Evolutionary conservation across 164 flowering plant genomes (phyloP), one percentile per base, ranked within the genome.

Genomic region (Dillenia suffruticosa): DNA sequence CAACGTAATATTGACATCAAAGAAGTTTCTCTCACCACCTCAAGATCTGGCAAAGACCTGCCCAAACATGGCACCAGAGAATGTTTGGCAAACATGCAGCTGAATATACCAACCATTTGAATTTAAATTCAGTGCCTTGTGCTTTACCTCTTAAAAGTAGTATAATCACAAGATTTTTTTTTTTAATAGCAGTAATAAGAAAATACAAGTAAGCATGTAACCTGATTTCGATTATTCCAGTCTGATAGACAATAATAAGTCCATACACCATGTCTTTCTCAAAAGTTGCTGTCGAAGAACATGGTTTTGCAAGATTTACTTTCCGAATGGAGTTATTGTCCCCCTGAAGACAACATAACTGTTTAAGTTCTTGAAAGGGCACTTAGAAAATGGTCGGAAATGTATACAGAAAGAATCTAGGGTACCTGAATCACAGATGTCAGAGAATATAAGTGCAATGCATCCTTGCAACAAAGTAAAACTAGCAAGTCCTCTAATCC

Each of bases 31-130:
- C 71, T 77, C 63, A 86, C 67, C 58, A 85, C 76, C 62, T 82
- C 82, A 65, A 89, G 78, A 66, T 80, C 76, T 59, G 86, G 90
- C 60, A 92, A 75, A 51, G 96, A 89, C 83, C 98, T 92, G 77
- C 43, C 32, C 60, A 69, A 56, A 45, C 51, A 72, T 15, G 63
- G 32, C 22, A 19, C 1, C 22, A 19, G 22, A 19, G 22, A 19
- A 49, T 49, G 54, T 46, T 49, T n/a, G 57, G 43, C 10, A 22
- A 22, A 22, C 65, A 53, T 9, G 44, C 54, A 60, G 54, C 10
- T 49, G 22, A 17, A 58, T 48, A 50, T 22, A 48, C 26, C 22
- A 40, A 50, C 40, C 9, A 48, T 40, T 51, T 47, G 22, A 52
- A 15, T 46, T 12, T 12, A 13, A 44, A 44, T 19, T 19, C 22